phyloP scores from a whole-genome alignment of 2,329 filamentous ascomycete species.

The Macrophomina pseudophaseolina region DNA sequence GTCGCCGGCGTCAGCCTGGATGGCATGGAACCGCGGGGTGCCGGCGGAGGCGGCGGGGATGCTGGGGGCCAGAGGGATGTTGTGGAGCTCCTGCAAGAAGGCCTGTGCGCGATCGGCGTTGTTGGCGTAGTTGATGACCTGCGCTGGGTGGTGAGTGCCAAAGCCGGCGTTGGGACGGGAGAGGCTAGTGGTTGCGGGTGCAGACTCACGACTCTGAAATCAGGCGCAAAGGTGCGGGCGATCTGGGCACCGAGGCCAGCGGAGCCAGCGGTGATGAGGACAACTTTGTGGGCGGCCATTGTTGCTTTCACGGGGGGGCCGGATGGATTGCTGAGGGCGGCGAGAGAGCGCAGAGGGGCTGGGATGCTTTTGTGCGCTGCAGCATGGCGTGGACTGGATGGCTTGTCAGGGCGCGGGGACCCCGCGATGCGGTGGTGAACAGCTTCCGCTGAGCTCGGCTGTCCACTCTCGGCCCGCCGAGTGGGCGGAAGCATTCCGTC shows the following conservation, averaged over 20 bases:
- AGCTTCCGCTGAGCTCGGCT: slow-evolving; percentile 18
- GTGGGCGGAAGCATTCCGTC: slow-evolving; percentile 21
- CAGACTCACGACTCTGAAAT: slow-evolving; percentile 50
- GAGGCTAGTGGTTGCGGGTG: neutral
- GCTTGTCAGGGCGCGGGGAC: neutral
- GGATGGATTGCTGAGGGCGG: neutral
- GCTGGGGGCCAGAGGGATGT: slow-evolving; percentile 39
- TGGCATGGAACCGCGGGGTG: slow-evolving; percentile 47
- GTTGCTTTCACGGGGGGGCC: neutral
- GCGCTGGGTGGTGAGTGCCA: slow-evolving; percentile 5
- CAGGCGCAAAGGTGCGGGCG: slow-evolving; percentile 52
- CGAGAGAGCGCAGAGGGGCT: neutral
- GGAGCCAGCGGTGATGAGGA: slow-evolving; percentile 55
- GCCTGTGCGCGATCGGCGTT: slow-evolving; percentile 48
- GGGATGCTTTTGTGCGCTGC: neutral
- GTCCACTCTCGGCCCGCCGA: slow-evolving; percentile 16
- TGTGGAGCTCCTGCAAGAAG: slow-evolving; percentile 49
- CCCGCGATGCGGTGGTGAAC: slow-evolving; percentile 8
- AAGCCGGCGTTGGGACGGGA: neutral
- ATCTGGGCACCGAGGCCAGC: slow-evolving; percentile 56
- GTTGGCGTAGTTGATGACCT: slow-evolving; percentile 56
- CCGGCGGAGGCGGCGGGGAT: slow-evolving; percentile 31
- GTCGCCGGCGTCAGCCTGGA: slow-evolving; percentile 54
- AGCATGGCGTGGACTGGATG: neutral
- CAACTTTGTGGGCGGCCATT: slow-evolving; percentile 51